Percentiles rank a stretch among this genome's conserved stretches.
Conservation (phyloP, 140 eudicot species). For the Artemisia princeps region DNA sequence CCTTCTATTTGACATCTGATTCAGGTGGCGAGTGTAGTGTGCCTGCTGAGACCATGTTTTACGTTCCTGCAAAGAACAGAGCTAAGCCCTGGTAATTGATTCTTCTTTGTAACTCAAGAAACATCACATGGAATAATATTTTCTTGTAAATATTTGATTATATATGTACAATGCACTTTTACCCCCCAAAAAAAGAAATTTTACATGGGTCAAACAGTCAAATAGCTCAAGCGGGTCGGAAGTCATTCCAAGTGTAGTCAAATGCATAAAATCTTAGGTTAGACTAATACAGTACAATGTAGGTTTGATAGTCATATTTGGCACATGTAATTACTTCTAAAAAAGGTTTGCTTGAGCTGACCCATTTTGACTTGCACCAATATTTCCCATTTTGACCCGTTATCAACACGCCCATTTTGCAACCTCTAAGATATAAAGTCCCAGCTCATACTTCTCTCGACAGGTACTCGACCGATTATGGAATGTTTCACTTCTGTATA, state of each 20-base stretch:
- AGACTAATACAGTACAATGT: too few species aligned
- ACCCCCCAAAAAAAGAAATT: background rate
- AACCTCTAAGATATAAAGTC: background rate
- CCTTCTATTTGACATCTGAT: slow-evolving; percentile 37
- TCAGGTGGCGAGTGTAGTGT: slow-evolving; percentile 67
- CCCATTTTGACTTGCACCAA: background rate
- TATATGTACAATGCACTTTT: too few species aligned
- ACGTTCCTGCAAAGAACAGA: slow-evolving; percentile 37
- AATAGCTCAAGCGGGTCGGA: background rate
- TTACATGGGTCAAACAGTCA: too few species aligned
- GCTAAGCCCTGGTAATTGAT: slow-evolving; percentile 32
- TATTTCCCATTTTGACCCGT: background rate
- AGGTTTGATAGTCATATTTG: background rate
- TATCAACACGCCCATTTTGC: background rate
- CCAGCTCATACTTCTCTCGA: background rate
- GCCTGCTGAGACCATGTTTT: slow-evolving; percentile 41
- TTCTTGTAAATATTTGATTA: too few species aligned
- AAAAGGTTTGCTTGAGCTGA: background rate
- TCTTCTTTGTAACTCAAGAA: background rate
- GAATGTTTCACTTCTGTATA: slow-evolving; percentile 52
- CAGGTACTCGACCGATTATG: slow-evolving; percentile 51
- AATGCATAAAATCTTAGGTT: background rate
- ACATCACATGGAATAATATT: background rate
- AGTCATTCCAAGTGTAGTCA: background rate
- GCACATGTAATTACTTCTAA: background rate